These are phyloP conservation scores for Rhizopus sp. DNA, from an alignment of 371 early-diverging fungal species.

Conservation along the genomic window DNA sequence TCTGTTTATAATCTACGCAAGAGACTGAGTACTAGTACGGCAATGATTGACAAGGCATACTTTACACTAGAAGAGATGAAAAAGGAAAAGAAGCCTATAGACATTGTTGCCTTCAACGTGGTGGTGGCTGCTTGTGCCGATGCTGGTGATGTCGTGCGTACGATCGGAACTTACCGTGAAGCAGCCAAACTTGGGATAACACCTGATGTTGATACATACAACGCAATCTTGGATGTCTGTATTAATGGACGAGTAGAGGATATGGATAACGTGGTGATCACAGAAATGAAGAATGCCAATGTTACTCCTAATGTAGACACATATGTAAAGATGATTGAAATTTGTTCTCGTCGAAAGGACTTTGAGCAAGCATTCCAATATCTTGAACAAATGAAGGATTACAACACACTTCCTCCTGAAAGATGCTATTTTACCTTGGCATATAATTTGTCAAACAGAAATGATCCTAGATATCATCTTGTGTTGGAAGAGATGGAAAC, in stretches of 20 bases:
- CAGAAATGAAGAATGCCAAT: conserved; percentile 55
- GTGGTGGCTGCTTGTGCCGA: conserved; percentile 61
- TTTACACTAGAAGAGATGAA: conserved; percentile 53
- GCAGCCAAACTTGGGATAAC: conserved; percentile 50
- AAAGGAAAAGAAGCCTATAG: conserved; percentile 49
- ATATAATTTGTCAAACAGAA: conserved; percentile 60
- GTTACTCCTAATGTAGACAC: conserved; percentile 60
- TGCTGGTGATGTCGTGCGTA: conserved; percentile 52
- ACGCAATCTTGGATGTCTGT: conserved; percentile 63
- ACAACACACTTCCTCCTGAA: conserved; percentile 65
- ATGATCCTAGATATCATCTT: conserved; percentile 68
- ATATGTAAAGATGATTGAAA: conserved; percentile 59
- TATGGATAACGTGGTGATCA: conserved; percentile 59
- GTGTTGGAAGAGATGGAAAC: conserved; percentile 76
- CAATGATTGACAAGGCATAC: conserved; percentile 53
- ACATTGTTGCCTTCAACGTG: conserved; percentile 66
- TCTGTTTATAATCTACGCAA: conserved; percentile 40
- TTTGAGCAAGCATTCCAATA: conserved; percentile 80
- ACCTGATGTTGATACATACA: conserved; percentile 66
- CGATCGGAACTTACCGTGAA: conserved; percentile 53
- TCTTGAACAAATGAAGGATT: conserved; percentile 76
- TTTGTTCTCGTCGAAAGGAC: conserved; percentile 54
- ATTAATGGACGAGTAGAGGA: conserved; percentile 49
- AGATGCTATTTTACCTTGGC: conserved; percentile 57
- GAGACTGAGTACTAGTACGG: conserved; percentile 25